Base-by-base conservation (phyloP, 345 rosid genomes). In the Populus tremula region DNA sequence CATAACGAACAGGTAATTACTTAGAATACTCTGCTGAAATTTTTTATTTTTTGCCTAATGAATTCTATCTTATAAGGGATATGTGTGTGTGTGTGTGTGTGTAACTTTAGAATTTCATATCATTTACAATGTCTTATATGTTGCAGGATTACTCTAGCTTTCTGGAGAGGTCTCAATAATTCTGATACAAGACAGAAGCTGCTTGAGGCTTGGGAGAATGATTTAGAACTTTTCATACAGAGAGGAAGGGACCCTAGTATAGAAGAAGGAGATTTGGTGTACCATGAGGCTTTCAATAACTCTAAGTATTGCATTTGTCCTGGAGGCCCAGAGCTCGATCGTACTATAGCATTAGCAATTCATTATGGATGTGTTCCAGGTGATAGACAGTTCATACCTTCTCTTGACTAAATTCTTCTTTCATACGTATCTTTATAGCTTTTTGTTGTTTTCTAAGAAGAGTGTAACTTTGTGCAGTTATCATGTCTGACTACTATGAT, bases 401-500 rank as follows among this genome's bases (percentile, higher is more conserved):
- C 53, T 47, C 53, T 3, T 47, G 53, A 13, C 18, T 47, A 47
- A 47, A 49, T 17, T 49, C 18, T 49, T 25, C 25, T 25, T 25
- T 25, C 25, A 25, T 25, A 25, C 25, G 54, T 16, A 49, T 49
- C 54, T 16, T 49, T 49, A 49, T 27, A 49, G 54, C 54, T 49
- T 16, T 49, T 49, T 17, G 21, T 14, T 49, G 54, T 49, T 49
- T 49, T 49, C 54, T 49, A 1, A 49, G 20, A 49, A 14, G 6
- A 14, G 21, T 49, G 54, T 49, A 17, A 49, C 54, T 49, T 17
- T 49, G 54, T 49, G 77, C 83, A 77, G 79, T 78, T 2, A 78
- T 82, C 33, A 10, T 78, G 18, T 66, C 74, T 7, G 63, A 78
- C n/a, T 67, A 71, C 73, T 61, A 70, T 35, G 74, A 73, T 70